phyloP scores from a whole-genome alignment of 768 basidiomycete species.

The Termitomyces sp. region DNA sequence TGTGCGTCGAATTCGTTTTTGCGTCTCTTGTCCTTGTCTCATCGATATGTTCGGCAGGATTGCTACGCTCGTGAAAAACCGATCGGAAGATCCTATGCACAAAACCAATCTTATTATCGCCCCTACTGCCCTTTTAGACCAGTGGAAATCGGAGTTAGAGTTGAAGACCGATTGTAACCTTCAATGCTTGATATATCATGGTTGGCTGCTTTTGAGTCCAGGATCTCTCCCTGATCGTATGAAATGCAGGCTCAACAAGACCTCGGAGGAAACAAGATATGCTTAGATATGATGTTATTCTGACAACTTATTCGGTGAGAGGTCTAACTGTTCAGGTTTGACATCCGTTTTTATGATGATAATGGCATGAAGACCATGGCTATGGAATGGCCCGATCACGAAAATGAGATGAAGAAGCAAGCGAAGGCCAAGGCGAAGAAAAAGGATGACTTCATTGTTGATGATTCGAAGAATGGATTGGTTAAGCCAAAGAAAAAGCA shows the following conservation, averaged over 20 bases:
- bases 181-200: slow-evolving; percentile 60
- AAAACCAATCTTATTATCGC: slow-evolving; percentile 68
- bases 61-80: slow-evolving; percentile 51
- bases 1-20: slow-evolving; percentile 20
- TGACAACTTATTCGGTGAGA: slow-evolving; percentile 48
- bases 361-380: slow-evolving; percentile 42
- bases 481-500: slow-evolving; percentile 20
- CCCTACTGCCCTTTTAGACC: slow-evolving; percentile 58
- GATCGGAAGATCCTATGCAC: slow-evolving; percentile 37
- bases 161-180: slow-evolving; percentile 44
- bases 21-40: background rate
- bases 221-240: background rate
- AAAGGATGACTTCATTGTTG: slow-evolving; percentile 26
- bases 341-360: background rate
- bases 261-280: slow-evolving; percentile 29
- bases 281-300: slow-evolving; percentile 51
- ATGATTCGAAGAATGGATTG: slow-evolving; percentile 30
- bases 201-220: slow-evolving; percentile 15
- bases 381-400: slow-evolving; percentile 52
- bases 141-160: slow-evolving; percentile 61
- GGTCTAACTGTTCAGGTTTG: background rate
- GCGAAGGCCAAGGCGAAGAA: slow-evolving; percentile 20
- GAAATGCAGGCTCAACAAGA: slow-evolving; percentile 26
- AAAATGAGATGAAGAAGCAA: slow-evolving; percentile 29
- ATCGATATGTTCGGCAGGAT: slow-evolving; percentile 34